These are phyloP conservation scores for Shiraia bambusicola DNA, from an alignment of 2,329 filamentous ascomycete genomes.

Conservation along the genomic window DNA sequence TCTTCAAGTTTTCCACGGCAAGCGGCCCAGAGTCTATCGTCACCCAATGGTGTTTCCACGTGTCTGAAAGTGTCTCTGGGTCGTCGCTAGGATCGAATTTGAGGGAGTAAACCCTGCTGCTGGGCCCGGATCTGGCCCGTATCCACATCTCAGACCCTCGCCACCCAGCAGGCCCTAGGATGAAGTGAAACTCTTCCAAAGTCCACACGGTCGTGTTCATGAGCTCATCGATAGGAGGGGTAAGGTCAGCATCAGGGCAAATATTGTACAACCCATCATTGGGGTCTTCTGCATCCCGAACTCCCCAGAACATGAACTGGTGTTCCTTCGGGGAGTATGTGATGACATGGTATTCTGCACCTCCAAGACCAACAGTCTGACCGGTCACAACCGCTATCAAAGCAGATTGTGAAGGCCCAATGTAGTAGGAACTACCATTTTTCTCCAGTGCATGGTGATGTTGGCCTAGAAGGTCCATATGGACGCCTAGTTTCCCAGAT, in stretches of 20 bases:
- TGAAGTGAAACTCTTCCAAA: constrained; percentile 50
- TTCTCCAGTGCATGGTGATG: constrained; percentile 62
- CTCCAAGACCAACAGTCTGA: constrained; percentile 49
- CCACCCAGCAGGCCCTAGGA: constrained; percentile 42
- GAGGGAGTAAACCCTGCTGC: constrained; percentile 67
- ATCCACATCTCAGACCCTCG: constrained; percentile 50
- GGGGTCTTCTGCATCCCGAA: constrained; percentile 61
- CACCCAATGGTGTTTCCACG: constrained; percentile 63
- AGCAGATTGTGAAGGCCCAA: constrained; percentile 77
- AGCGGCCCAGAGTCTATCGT: constrained; percentile 47
- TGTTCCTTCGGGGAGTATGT: constrained; percentile 88
- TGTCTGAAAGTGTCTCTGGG: constrained; percentile 61
- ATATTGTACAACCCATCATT: constrained; percentile 69
- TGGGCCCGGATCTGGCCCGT: constrained; percentile 57
- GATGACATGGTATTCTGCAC: constrained; percentile 63
- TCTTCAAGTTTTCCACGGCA: constrained; percentile 45
- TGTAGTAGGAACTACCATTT: constrained; percentile 64
- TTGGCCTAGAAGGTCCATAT: constrained; percentile 75
- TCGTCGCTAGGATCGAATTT: constrained; percentile 70
- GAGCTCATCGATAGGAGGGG: constrained; percentile 60
- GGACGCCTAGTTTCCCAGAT: constrained; percentile 75
- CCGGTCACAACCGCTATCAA: constrained; percentile 71
- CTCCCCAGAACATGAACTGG: constrained; percentile 92
- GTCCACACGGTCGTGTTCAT: constrained; percentile 56
- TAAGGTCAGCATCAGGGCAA: constrained; percentile 63